phyloP scores from a whole-genome alignment of 352 stramenopile species.

The Globisporangium apiculatum region DNA sequence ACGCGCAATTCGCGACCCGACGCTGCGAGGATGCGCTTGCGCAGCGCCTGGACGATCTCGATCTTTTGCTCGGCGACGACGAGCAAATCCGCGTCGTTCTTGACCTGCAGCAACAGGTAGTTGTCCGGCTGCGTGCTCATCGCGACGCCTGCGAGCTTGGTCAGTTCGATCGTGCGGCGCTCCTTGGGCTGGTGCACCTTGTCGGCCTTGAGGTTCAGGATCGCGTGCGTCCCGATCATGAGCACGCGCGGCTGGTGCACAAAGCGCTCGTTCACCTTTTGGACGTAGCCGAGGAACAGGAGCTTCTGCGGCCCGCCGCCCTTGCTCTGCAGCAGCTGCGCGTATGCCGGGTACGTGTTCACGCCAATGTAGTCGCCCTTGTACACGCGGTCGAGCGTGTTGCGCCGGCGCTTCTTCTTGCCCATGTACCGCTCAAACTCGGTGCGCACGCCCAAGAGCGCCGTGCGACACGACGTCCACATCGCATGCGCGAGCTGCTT shows the following conservation, averaged over 20 bases:
- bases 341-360: constrained; percentile 61
- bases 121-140: constrained; percentile 80
- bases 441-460: constrained; percentile 66
- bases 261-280: constrained; percentile 83
- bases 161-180: constrained; percentile 60
- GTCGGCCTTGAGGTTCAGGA: constrained; percentile 85
- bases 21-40: constrained; percentile 50
- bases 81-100: constrained; percentile 69
- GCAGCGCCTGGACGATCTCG: constrained; percentile 68
- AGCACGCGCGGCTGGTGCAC: constrained; percentile 71
- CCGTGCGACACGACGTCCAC: constrained; percentile 67
- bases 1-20: constrained; percentile 53
- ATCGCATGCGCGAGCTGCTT: constrained; percentile 60
- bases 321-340: constrained; percentile 51
- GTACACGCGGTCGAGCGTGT: constrained; percentile 71
- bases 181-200: constrained; percentile 82
- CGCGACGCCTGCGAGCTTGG: constrained; percentile 44
- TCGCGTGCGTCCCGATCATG: constrained; percentile 61
- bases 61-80: constrained; percentile 72
- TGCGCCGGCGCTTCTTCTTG: constrained; percentile 81
- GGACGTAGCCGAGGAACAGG: constrained; percentile 58
- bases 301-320: constrained; percentile 35
- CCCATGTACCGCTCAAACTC: constrained; percentile 81
- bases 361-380: constrained; percentile 74
- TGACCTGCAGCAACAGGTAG: constrained; percentile 72